Conservation (phyloP, 306 rosid species). For the Sophora flavescens region DNA sequence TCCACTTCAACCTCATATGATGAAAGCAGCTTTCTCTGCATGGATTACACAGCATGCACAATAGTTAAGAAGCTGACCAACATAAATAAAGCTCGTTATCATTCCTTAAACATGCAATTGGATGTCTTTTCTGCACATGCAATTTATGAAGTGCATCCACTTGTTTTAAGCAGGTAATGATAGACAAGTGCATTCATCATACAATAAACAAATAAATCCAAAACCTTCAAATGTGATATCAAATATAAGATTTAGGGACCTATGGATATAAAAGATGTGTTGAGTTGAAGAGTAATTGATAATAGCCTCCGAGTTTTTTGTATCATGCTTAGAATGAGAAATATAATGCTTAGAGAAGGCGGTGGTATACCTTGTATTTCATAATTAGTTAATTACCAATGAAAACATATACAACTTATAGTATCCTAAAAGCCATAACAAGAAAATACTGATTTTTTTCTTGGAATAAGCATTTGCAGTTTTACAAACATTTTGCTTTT, state of each 20-base stretch:
- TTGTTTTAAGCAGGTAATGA: neutral
- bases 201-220: neutral
- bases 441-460: neutral
- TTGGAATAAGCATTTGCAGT: neutral
- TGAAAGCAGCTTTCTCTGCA: conserved; percentile 71
- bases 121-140: conserved; percentile 10
- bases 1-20: conserved; percentile 58
- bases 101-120: neutral
- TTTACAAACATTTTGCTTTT: neutral
- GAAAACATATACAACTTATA: neutral
- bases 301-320: neutral
- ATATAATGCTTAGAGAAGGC: neutral
- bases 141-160: neutral
- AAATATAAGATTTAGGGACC: neutral
- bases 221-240: neutral
- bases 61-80: conserved; percentile 6
- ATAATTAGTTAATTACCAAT: neutral
- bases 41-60: conserved; percentile 9
- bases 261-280: neutral
- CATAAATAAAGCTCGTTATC: neutral
- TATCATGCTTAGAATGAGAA: neutral
- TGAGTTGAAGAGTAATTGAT: neutral
- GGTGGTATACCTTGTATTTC: neutral
- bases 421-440: neutral
- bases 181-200: neutral